These are phyloP conservation scores for Polygonum maritimum DNA, from an alignment of 148 eudicot species.

Conservation along the genomic window DNA sequence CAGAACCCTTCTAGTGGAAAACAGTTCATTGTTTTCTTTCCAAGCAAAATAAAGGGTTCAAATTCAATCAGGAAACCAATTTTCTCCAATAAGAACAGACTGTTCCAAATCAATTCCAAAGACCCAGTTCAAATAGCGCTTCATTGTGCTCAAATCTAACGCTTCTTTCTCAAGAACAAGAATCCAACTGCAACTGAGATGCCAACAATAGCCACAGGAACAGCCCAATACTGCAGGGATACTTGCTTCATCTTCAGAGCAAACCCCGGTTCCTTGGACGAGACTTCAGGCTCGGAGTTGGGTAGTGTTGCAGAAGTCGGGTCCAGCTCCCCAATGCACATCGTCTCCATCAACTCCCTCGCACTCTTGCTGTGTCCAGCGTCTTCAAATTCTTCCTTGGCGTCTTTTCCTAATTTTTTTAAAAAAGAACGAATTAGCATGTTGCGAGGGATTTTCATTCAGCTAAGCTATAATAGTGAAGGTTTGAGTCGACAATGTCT, in stretches of 20 bases:
- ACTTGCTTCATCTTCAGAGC: slow-evolving; percentile 37
- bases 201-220: slow-evolving; percentile 45
- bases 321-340: slow-evolving; percentile 80
- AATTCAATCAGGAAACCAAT: background rate
- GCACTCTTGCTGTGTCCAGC: slow-evolving; percentile 84
- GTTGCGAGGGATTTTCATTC: background rate
- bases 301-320: slow-evolving; percentile 41
- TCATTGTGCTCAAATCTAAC: background rate
- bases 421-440: background rate
- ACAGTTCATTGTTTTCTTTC: background rate
- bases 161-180: slow-evolving; percentile 58
- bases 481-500: background rate
- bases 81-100: background rate
- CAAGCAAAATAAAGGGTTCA: background rate
- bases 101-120: background rate
- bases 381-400: slow-evolving; percentile 93
- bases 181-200: slow-evolving; percentile 49
- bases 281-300: slow-evolving; percentile 33
- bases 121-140: background rate
- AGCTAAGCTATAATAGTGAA: background rate
- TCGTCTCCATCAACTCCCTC: slow-evolving; percentile 59
- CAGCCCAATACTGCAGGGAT: slow-evolving; percentile 53
- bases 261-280: slow-evolving; percentile 25
- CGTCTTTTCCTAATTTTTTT: slow-evolving; percentile 57
- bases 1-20: background rate